Percentiles rank a stretch among this genome's conserved stretches.
These are phyloP conservation scores for Deuterostichococcus epilithicus DNA, from an alignment of 139 green algal species.

Conservation along the genomic window DNA sequence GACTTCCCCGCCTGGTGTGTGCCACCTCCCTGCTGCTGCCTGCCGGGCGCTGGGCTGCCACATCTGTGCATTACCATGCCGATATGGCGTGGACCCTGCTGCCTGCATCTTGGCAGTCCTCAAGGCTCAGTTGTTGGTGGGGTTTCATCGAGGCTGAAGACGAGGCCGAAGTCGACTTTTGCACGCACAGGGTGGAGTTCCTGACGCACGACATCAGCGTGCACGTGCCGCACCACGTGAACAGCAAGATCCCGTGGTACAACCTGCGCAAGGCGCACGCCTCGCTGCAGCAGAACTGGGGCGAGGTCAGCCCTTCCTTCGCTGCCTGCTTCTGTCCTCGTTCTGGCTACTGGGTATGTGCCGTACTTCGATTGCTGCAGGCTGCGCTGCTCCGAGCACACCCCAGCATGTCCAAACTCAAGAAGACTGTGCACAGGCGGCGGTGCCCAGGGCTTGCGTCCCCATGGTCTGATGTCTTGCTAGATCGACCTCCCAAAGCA, in stretches of 20 bases:
- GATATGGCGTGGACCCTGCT: background rate
- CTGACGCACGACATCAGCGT: slow-evolving; percentile 95
- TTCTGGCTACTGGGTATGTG: background rate
- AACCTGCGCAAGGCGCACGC: slow-evolving; percentile 74
- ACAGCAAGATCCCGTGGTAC: slow-evolving; percentile 93
- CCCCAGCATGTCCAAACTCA: no score
- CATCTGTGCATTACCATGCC: background rate
- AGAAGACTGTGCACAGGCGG: no score
- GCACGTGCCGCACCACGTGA: slow-evolving; percentile 96
- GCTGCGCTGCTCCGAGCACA: no score
- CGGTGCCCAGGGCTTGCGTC: no score
- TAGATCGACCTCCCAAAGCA: no score
- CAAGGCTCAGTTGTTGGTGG: background rate
- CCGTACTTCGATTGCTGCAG: background rate
- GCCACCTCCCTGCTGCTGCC: background rate
- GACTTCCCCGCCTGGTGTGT: slow-evolving; percentile 82
- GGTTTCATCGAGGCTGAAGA: no score
- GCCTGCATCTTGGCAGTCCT: background rate
- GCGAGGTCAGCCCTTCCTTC: slow-evolving; percentile 21
- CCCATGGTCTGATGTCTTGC: no score
- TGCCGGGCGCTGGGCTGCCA: background rate
- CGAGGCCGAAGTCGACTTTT: no score
- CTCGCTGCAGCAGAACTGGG: slow-evolving; percentile 80
- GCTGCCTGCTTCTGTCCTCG: background rate
- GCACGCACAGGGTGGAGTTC: slow-evolving; percentile 89